Evolutionary conservation across 306 rosid genomes (phyloP), one percentile per base, ranked within the genome.

Genomic region (Begonia masoniana): DNA sequence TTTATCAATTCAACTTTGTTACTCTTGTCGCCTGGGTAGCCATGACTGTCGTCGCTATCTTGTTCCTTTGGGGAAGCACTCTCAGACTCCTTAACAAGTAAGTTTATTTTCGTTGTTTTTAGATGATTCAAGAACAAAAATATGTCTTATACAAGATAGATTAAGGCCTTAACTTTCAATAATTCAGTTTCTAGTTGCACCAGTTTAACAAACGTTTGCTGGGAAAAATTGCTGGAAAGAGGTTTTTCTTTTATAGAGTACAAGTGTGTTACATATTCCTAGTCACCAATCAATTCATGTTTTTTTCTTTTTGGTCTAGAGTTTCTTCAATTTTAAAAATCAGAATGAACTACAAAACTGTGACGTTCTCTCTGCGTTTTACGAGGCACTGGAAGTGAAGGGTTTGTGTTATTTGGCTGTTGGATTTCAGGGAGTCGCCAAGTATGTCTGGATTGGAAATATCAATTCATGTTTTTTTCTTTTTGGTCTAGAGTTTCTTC

Each of bases 31-130:
- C 88, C 13, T 78, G 83, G 82, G 24, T 65, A 4, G 63, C 67
- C 58, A 69, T 80, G 54, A 12, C 64, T n/a, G 4, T 76, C 54
- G 52, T 69, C 53, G 26, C 74, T 70, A 73, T 75, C 0, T 15
- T 72, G 39, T 82, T 83, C 69, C 66, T 80, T 49, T 80, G 70
- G 69, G 80, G 73, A 43, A 87, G 72, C 58, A n/a, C 78, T 43
- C 71, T 51, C 42, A 69, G 52, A 66, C 71, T 78, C 69, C 46
- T 82, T 3, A 78, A 81, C 63, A 82, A 80, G 96, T 76, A 26
- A 65, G 80, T 10, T 39, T 13, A n/a, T n/a, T n/a, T n/a, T n/a
- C n/a, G n/a, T n/a, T n/a, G n/a, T n/a, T n/a, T n/a, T n/a, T n/a
- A n/a, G n/a, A n/a, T n/a, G n/a, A n/a, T n/a, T n/a, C n/a, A n/a